These are phyloP conservation scores for Lodderomyces jiufengensis DNA, from an alignment of 1,139 yeast species.

Conservation along the genomic window DNA sequence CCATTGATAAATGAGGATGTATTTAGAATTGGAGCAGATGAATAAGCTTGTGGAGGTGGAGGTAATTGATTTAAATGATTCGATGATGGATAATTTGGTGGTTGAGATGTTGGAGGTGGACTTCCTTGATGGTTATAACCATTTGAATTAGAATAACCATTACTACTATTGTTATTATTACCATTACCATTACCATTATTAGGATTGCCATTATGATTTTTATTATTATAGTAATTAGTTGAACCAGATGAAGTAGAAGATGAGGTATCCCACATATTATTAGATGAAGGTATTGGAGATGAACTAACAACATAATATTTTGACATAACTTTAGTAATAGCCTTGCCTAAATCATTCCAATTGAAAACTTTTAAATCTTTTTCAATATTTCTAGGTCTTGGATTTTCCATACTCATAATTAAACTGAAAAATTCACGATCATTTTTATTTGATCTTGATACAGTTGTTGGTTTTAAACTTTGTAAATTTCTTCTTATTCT, in stretches of 20 bases:
- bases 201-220: no score
- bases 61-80: neutral
- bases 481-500: slow-evolving; percentile 67
- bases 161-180: no score
- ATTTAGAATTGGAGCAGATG: neutral
- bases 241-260: neutral
- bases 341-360: slow-evolving; percentile 54
- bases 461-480: slow-evolving; percentile 60
- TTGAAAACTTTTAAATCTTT: slow-evolving; percentile 68
- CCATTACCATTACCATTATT: no score
- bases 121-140: neutral
- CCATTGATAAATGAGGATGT: neutral
- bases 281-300: slow-evolving; percentile 2
- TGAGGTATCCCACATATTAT: neutral
- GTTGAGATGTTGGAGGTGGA: neutral
- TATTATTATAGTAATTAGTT: no score
- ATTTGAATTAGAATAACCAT: no score
- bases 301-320: slow-evolving; percentile 41
- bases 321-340: slow-evolving; percentile 58
- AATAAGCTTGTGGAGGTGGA: neutral
- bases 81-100: neutral
- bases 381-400: slow-evolving; percentile 69
- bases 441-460: slow-evolving; percentile 47
- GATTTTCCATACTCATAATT: slow-evolving; percentile 62
- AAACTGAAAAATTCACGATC: slow-evolving; percentile 50